A percentile compares a stretch with the other conserved stretches of the same genome.
These are phyloP conservation scores for Cyclotella baltica DNA, from an alignment of 108 stramenopile genomes.

Conservation along the genomic window DNA sequence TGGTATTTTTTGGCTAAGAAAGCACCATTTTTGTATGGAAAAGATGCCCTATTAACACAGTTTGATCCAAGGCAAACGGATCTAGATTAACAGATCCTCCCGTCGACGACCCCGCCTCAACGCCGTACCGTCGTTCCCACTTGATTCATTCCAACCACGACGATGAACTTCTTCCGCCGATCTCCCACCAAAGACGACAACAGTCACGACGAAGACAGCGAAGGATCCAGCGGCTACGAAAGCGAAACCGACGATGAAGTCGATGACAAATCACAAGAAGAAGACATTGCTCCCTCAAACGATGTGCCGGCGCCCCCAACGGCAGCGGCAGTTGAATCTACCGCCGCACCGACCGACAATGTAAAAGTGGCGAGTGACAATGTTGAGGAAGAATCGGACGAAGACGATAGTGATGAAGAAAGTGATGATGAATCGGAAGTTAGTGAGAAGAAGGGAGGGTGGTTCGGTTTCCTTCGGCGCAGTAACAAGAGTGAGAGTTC, in stretches of 20 bases:
- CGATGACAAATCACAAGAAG: not conserved
- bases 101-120: too few relatives aligned
- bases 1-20: too few relatives aligned
- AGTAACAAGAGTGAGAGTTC: not conserved
- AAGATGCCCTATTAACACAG: too few relatives aligned
- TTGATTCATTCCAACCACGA: too few relatives aligned
- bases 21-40: too few relatives aligned
- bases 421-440: not conserved
- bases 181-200: not conserved
- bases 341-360: not conserved
- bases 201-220: constrained; percentile 20
- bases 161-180: constrained; percentile 20
- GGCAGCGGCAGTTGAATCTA: not conserved
- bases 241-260: constrained; percentile 21
- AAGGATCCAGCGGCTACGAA: not conserved
- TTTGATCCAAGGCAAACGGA: too few relatives aligned
- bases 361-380: not conserved
- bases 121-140: too few relatives aligned
- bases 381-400: not conserved
- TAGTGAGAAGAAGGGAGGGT: constrained; percentile 22
- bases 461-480: constrained; percentile 37
- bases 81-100: too few relatives aligned
- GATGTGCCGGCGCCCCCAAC: not conserved
- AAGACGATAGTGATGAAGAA: not conserved
- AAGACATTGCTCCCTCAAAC: not conserved